These are phyloP conservation scores for Flagelloscypha sp. DNA, from an alignment of 768 basidiomycete genomes.

Conservation along the genomic window DNA sequence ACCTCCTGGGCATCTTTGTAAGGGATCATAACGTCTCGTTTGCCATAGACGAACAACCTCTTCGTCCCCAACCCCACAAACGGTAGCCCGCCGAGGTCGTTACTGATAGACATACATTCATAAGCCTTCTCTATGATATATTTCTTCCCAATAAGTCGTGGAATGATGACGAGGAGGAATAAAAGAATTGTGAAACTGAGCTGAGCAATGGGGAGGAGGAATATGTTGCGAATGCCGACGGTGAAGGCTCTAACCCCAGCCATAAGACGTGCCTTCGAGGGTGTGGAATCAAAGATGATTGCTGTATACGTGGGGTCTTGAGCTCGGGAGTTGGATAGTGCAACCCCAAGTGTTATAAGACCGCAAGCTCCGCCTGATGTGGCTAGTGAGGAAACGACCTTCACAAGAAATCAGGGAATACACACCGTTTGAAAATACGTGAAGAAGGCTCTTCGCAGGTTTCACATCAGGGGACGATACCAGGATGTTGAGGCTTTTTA, in stretches of 20 bases:
- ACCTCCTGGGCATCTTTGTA: constrained; percentile 19
- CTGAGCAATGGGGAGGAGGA: constrained; percentile 17
- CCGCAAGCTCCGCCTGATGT: too few species aligned
- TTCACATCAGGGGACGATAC: too few species aligned
- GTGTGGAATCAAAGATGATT: constrained; percentile 39
- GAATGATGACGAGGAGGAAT: constrained; percentile 12
- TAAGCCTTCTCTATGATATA: constrained; percentile 14
- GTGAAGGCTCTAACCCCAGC: constrained; percentile 24
- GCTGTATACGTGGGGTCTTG: too few species aligned
- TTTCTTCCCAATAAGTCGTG: constrained; percentile 16
- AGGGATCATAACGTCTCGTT: constrained; percentile 31
- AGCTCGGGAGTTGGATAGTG: too few species aligned
- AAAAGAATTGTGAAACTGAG: constrained; percentile 22
- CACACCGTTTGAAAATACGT: too few species aligned
- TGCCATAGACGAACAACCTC: constrained; percentile 39
- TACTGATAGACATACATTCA: too few species aligned
- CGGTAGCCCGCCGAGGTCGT: constrained; percentile 25
- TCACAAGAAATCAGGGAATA: too few species aligned
- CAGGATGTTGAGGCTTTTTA: too few species aligned
- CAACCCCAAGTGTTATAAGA: too few species aligned
- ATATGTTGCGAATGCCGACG: constrained; percentile 19
- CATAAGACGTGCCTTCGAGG: constrained; percentile 24
- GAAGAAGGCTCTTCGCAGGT: too few species aligned
- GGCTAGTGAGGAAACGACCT: too few species aligned
- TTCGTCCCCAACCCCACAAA: constrained; percentile 30